Evolutionary conservation across 805 yeast species (phyloP).

Genomic region (Cephaloascus albidus): DNA sequence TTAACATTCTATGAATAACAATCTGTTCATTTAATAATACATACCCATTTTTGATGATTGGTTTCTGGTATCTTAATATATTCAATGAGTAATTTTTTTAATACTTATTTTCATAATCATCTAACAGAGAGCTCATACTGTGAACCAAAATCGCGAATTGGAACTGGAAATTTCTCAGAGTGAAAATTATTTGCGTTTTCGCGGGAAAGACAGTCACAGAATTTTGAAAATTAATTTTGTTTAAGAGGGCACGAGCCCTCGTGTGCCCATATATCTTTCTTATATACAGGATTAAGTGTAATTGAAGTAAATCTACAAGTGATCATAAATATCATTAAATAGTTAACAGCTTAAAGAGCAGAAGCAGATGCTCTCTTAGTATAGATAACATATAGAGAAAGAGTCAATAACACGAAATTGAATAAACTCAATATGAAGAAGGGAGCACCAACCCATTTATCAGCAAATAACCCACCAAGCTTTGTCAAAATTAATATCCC

Average conservation of each 20-base stretch:
- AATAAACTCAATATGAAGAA: constrained; percentile 43
- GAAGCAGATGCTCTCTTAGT: neutral
- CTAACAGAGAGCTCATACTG: neutral
- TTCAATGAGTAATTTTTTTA: too few species aligned
- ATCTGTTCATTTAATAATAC: too few species aligned
- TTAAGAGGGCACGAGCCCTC: neutral
- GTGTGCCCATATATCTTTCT: neutral
- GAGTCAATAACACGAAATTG: constrained; percentile 14
- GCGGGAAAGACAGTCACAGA: neutral
- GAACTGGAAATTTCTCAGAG: neutral
- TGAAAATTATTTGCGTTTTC: neutral
- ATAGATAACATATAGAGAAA: neutral
- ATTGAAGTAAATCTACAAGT: neutral
- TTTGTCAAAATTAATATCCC: constrained; percentile 55
- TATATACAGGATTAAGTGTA: neutral
- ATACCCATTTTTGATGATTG: neutral
- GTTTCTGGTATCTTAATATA: neutral
- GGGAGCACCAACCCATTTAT: constrained; percentile 48
- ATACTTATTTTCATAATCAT: neutral
- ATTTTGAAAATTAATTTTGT: too few species aligned
- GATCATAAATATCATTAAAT: neutral
- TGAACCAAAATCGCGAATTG: neutral
- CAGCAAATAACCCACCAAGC: constrained; percentile 55
- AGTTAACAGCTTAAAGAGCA: too few species aligned
- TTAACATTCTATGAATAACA: too few species aligned